These are phyloP conservation scores for Tulasnella calospora DNA, from an alignment of 768 basidiomycete genomes.

Conservation along the genomic window DNA sequence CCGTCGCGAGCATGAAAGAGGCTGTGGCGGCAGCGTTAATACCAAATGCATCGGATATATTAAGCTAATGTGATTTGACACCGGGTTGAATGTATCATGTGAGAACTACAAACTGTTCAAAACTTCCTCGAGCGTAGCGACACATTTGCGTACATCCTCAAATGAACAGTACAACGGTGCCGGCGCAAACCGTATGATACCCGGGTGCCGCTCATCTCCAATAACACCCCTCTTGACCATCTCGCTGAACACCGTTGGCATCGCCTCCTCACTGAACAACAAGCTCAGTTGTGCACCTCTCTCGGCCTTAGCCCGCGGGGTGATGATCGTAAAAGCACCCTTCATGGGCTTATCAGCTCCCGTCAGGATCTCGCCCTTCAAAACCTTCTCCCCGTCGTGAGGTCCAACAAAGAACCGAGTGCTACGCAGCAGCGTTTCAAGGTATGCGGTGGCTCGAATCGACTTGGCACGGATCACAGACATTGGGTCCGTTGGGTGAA, in stretches of 20 bases:
- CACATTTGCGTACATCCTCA: slow-evolving; percentile 70
- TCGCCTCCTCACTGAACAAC: slow-evolving; percentile 62
- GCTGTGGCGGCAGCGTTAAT: neutral
- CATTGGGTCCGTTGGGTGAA: slow-evolving; percentile 56
- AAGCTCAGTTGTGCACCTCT: slow-evolving; percentile 88
- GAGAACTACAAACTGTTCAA: neutral
- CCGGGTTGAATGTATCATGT: neutral
- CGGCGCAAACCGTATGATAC: slow-evolving; percentile 87
- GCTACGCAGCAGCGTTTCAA: slow-evolving; percentile 58
- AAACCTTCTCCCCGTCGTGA: slow-evolving; percentile 9
- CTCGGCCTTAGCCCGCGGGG: slow-evolving; percentile 59
- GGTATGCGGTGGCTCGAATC: slow-evolving; percentile 58
- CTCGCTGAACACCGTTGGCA: slow-evolving; percentile 62
- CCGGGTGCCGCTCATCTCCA: slow-evolving; percentile 87
- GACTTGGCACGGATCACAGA: slow-evolving; percentile 62
- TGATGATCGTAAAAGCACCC: slow-evolving; percentile 84
- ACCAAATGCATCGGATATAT: neutral
- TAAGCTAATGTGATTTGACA: neutral
- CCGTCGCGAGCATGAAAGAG: neutral
- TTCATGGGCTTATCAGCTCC: slow-evolving; percentile 30
- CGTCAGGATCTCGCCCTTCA: slow-evolving; percentile 19
- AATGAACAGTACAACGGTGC: slow-evolving; percentile 81
- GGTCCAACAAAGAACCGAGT: slow-evolving; percentile 60
- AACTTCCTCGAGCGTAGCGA: slow-evolving; percentile 53
- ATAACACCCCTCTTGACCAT: slow-evolving; percentile 71